A percentile compares a stretch with the other conserved stretches of the same genome.
phyloP scores from a whole-genome alignment of 73 alveolate genomes.

The Tetrahymena thermophila region DNA sequence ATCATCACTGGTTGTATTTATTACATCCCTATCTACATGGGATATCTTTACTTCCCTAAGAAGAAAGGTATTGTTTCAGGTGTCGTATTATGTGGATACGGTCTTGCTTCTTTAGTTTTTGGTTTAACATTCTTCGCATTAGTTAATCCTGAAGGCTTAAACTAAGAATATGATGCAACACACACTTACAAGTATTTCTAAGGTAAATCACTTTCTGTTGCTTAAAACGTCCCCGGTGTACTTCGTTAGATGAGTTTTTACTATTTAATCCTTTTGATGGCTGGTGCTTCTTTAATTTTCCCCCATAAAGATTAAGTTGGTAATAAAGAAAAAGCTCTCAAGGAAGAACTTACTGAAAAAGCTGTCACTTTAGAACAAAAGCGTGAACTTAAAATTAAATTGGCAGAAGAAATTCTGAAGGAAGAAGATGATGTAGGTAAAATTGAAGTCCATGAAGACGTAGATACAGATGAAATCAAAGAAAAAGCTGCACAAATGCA shows the following conservation, averaged over 20 bases:
- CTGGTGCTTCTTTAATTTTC: not conserved
- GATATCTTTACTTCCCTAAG: slow-evolving; percentile 53
- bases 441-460: not conserved
- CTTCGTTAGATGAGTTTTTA: not conserved
- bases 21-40: slow-evolving; percentile 39
- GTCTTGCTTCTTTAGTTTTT: slow-evolving; percentile 40
- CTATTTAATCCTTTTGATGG: not conserved
- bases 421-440: not conserved
- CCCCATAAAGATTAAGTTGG: not conserved
- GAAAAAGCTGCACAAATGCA: not conserved
- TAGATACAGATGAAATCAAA: not conserved
- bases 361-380: not conserved
- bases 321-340: not conserved
- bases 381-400: not conserved
- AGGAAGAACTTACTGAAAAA: not conserved
- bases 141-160: slow-evolving; percentile 10
- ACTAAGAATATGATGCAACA: not conserved
- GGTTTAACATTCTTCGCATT: not conserved
- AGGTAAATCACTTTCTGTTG: not conserved
- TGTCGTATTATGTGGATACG: slow-evolving; percentile 21
- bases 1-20: slow-evolving; percentile 48
- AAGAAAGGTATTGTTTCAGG: slow-evolving; percentile 48
- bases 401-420: not conserved
- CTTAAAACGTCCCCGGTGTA: not conserved
- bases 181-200: not conserved